phyloP scores from a whole-genome alignment of 192 early-diverging fungal species.

The Kappamyces sp. region DNA sequence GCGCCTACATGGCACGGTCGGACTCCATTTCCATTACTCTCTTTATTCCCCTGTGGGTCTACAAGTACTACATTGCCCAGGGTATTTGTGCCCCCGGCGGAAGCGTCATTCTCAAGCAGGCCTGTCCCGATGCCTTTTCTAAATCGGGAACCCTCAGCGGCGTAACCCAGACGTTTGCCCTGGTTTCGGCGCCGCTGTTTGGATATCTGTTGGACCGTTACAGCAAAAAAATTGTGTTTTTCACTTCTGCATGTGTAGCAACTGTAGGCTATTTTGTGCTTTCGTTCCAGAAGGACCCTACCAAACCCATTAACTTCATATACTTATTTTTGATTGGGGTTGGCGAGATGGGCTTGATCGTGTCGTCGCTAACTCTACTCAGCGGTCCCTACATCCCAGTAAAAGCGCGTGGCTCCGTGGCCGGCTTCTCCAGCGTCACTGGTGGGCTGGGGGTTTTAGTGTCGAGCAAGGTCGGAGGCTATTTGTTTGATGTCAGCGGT shows the following conservation, averaged over 20 bases:
- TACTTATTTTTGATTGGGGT: slow-evolving; percentile 48
- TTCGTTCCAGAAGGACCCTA: slow-evolving; percentile 42
- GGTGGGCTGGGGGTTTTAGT: slow-evolving; percentile 65
- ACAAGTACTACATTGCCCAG: slow-evolving; percentile 53
- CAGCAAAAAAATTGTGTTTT: slow-evolving; percentile 31
- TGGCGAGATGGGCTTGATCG: slow-evolving; percentile 65
- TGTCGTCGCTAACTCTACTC: slow-evolving; percentile 58
- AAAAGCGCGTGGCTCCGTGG: slow-evolving; percentile 53
- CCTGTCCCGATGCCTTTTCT: slow-evolving; percentile 38
- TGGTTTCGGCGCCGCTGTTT: slow-evolving; percentile 58
- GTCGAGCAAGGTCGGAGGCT: slow-evolving; percentile 55
- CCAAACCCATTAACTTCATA: slow-evolving; percentile 25
- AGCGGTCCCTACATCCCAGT: slow-evolving; percentile 37
- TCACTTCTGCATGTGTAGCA: slow-evolving; percentile 43
- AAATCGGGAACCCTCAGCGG: slow-evolving; percentile 42
- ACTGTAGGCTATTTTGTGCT: slow-evolving; percentile 45
- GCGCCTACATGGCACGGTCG: slow-evolving; percentile 64
- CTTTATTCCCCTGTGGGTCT: slow-evolving; percentile 62
- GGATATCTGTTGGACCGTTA: slow-evolving; percentile 25
- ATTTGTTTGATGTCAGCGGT: slow-evolving; percentile 37
- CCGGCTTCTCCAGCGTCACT: slow-evolving; percentile 54
- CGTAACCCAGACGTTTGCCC: slow-evolving; percentile 57
- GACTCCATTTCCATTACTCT: slow-evolving; percentile 67
- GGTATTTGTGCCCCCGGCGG: slow-evolving; percentile 37
- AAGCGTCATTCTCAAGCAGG: slow-evolving; percentile 18